Percentiles rank a stretch among this genome's conserved stretches.
phyloP scores from a whole-genome alignment of 2,329 filamentous ascomycete genomes.

The Sphaerulina vaccinii region DNA sequence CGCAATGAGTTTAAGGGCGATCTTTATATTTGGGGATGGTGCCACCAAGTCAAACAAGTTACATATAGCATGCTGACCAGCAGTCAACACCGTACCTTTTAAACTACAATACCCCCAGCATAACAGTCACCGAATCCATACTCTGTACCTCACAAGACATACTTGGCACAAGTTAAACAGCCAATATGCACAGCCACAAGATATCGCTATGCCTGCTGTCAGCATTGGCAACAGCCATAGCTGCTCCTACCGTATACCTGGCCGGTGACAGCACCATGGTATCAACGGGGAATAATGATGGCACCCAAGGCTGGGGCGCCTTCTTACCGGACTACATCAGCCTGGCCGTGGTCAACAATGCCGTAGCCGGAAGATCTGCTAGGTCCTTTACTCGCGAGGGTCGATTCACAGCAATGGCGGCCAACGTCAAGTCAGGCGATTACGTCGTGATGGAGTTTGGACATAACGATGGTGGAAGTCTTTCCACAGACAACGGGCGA shows the following conservation, averaged over 20 bases:
- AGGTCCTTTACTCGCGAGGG: conserved; percentile 66
- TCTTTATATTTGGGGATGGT: too few species aligned
- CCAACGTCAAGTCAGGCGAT: conserved; percentile 56
- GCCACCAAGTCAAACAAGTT: too few species aligned
- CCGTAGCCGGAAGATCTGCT: conserved; percentile 64
- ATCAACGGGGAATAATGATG: too few species aligned
- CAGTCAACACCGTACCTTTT: too few species aligned
- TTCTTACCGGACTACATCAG: conserved; percentile 56
- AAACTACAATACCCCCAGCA: too few species aligned
- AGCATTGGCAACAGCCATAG: background rate
- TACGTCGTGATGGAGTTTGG: conserved; percentile 71
- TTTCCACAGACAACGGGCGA: conserved; percentile 60
- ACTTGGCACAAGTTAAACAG: too few species aligned
- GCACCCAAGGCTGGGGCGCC: conserved; percentile 59
- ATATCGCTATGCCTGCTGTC: background rate
- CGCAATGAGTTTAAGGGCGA: too few species aligned
- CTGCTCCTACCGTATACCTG: background rate
- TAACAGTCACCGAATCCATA: too few species aligned
- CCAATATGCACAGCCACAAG: background rate
- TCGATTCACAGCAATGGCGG: conserved; percentile 59
- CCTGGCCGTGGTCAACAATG: conserved; percentile 59
- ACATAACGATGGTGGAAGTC: conserved; percentile 65
- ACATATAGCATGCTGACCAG: too few species aligned
- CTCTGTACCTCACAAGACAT: too few species aligned
- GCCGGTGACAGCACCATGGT: background rate